Evolutionary conservation across 2,329 filamentous ascomycete genomes (phyloP), one percentile per base, ranked within the genome.

Genomic region (Thelonectria rubi): DNA sequence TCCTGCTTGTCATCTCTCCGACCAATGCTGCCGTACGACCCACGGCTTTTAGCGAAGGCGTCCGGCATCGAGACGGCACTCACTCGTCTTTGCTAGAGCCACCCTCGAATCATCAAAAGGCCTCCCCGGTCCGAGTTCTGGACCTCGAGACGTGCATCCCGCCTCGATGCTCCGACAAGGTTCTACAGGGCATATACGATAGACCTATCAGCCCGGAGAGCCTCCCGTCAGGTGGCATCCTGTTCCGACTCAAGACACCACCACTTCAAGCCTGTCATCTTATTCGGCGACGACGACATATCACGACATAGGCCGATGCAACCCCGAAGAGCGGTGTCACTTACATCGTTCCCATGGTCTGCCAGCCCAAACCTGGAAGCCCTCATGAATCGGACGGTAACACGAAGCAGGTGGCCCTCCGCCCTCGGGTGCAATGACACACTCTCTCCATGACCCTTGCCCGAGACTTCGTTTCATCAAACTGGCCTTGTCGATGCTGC

Each of bases 161-260:
- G 39, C 10, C 15, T 20, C 15, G 17, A 42, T 42, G 6, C 10
- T 8, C 39, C 39, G 17, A 20, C 39, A 17, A 10, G 34, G 26
- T 55, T 32, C 52, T 37, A 14, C 43, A 18, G 52, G 18, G 42
- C 21, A 17, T 37, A 5, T 24, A 37, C 34, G 12, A 40, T 26
- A 32, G 17, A 18, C 52, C 17, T 47, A 46, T 47, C 30, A 55
- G 42, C 43, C 52, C 48, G 12, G 34, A 15, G 34, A 37, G 34
- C 34, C 34, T 37, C 34, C 34, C 34, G 34, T 37, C 15, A 37
- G 34, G 45, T 45, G 45, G 34, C 50, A 43, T 42, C 30, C 45
- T 34, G 43, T 45, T 45, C 11, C 58, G 50, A 42, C 45, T 32
- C 47, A 50, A 39, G 39, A 34, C 57, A 54, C 58, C 32, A 55